Conservation (phyloP, 192 early-diverging fungal species). For the Obelidium mucronatum region DNA sequence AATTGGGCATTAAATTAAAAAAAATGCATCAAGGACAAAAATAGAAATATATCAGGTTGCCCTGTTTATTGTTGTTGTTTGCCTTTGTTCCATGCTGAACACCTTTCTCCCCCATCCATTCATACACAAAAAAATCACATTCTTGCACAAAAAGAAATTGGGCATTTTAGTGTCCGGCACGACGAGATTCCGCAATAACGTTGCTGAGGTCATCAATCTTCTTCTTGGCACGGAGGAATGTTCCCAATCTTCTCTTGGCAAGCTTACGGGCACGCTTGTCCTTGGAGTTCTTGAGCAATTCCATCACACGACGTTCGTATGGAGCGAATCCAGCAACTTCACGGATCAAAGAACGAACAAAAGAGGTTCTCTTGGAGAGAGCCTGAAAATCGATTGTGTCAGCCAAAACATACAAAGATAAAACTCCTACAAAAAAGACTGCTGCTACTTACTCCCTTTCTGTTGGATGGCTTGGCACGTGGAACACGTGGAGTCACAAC, state of each 20-base stretch:
- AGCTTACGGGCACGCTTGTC: constrained; percentile 99
- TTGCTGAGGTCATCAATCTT: constrained; percentile 98
- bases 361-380: constrained; percentile 80
- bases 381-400: constrained; percentile 51
- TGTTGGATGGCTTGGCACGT: constrained; percentile 73
- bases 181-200: constrained; percentile 94
- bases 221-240: constrained; percentile 94
- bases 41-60: too few relatives aligned
- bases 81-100: too few relatives aligned
- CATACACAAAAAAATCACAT: too few relatives aligned
- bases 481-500: constrained; percentile 77
- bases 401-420: background rate
- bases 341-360: constrained; percentile 94
- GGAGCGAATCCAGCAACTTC: constrained; percentile 98
- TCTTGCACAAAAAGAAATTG: too few relatives aligned
- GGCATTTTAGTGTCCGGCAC: constrained; percentile 60
- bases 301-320: constrained; percentile 99
- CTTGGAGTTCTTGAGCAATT: constrained; percentile 99
- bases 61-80: too few relatives aligned
- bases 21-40: too few relatives aligned
- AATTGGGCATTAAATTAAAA: too few relatives aligned
- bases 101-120: too few relatives aligned
- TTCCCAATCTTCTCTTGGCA: constrained; percentile 97
- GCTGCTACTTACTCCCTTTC: constrained; percentile 80
- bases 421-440: constrained; percentile 1